A percentile compares a stretch with the other conserved stretches of the same genome.
phyloP scores from a whole-genome alignment of 1,139 yeast genomes.

The Sugiyamaella pinicola region DNA sequence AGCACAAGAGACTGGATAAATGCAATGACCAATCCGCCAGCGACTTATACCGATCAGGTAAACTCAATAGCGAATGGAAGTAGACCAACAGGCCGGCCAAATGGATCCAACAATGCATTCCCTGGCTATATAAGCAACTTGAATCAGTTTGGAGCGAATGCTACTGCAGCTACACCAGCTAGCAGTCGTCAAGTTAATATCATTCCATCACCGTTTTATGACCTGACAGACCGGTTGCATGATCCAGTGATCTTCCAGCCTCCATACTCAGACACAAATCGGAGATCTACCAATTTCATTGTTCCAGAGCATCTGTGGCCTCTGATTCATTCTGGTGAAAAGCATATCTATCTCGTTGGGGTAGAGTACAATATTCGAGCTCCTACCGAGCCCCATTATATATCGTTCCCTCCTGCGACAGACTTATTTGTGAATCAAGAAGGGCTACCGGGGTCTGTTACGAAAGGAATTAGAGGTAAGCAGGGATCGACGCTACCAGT shows the following conservation, averaged over 20 bases:
- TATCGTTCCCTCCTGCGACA: constrained; percentile 33
- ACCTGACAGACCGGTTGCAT: constrained; percentile 28
- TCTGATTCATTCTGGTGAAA: constrained; percentile 19
- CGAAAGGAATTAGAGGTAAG: constrained; percentile 44
- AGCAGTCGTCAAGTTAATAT: constrained; percentile 22
- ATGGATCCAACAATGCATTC: not conserved
- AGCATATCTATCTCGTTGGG: constrained; percentile 29
- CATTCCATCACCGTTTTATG: constrained; percentile 39
- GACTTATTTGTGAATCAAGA: constrained; percentile 33
- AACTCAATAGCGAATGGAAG: constrained; percentile 15
- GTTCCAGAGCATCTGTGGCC: constrained; percentile 19
- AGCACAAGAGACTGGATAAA: constrained; percentile 3
- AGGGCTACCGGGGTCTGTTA: constrained; percentile 33
- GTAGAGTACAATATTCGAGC: constrained; percentile 14
- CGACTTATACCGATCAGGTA: constrained; percentile 23
- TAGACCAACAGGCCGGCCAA: not conserved
- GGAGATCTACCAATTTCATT: constrained; percentile 26
- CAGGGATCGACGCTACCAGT: constrained; percentile 47
- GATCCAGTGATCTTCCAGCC: constrained; percentile 32
- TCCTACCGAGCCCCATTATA: constrained; percentile 19
- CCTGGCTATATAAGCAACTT: not conserved
- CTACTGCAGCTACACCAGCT: not conserved
- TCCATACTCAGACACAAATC: constrained; percentile 28
- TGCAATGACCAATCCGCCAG: constrained; percentile 9
- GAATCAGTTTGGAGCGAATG: not conserved